Base-by-base conservation (phyloP, 2,329 filamentous ascomycete genomes). In the Fusarium annulatum region DNA sequence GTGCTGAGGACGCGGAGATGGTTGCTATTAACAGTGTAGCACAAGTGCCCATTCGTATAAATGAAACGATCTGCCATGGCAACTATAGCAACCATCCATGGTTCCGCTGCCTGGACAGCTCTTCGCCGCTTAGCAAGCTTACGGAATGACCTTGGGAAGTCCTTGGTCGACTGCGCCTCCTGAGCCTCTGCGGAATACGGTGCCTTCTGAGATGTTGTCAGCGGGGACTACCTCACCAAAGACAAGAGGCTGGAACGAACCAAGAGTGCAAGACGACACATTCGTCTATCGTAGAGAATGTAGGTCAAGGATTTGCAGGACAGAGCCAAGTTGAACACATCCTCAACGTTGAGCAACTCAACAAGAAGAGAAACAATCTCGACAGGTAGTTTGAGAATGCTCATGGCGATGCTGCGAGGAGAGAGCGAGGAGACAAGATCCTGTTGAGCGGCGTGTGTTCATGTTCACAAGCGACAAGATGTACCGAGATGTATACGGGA, bases 301-400 rank as follows among this genome's bases (percentile, higher is more conserved):
- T 82, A 84, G 64, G 83, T 81, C 38, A 93, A 84, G 26, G 85
- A 83, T 10, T 80, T 84, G 69, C 88, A 89, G 46, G 85, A 86
- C 51, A 85, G 83, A 45, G 87, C 86, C 48, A 93, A 81, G 69
- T 87, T 84, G 66, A 90, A 86, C 43, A 89, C 84, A 72, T 92
- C 90, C 52, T 89, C 85, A 33, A 91, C 81, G 23, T 87, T 84
- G 41, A 94, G 84, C 62, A 85, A 81, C 11, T 83, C 82, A 12
- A 87, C 84, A 58, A 93, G 86, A 58, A 88, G 85, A 56, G 88
- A 88, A 34, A 92, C 81, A n/a, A 93, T 84, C 80, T 94, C 92
- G 77, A 88, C 90, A 1, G 92, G 91, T 18, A 93, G 66, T 21
- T 66, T 72, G 41, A 79, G 65, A 28, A 85, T 73, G 55, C 79